These are phyloP conservation scores for Oryza nivara DNA, from an alignment of 176 grass and related monocot species.

Conservation along the genomic window DNA sequence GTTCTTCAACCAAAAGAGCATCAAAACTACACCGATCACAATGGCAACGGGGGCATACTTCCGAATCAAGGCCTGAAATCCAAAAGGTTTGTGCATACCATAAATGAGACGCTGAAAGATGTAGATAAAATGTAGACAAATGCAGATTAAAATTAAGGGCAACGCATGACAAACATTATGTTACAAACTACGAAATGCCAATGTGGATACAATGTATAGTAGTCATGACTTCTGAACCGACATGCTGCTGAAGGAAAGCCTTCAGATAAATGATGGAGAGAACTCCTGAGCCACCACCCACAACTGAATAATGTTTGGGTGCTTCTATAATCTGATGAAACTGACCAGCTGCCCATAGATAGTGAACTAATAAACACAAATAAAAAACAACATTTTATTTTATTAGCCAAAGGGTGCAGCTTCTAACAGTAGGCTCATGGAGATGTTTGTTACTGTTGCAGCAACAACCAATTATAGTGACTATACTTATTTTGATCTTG, in stretches of 20 bases:
- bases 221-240: background rate
- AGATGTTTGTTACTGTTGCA: background rate
- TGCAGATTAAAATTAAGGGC: background rate
- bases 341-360: background rate
- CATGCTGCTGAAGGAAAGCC: background rate
- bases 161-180: background rate
- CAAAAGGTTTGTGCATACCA: background rate
- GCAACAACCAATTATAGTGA: background rate
- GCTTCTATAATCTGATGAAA: background rate
- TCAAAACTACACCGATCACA: slow-evolving; percentile 81
- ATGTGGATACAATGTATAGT: background rate
- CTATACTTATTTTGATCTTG: background rate
- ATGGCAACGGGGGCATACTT: slow-evolving; percentile 89
- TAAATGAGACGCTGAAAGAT: background rate
- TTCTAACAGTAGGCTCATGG: background rate
- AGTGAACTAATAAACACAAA: background rate
- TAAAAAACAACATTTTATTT: background rate
- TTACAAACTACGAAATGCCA: background rate
- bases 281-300: background rate
- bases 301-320: background rate
- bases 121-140: background rate
- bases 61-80: slow-evolving; percentile 76
- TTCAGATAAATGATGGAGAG: background rate
- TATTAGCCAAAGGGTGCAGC: background rate
- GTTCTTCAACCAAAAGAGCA: slow-evolving; percentile 86